Evolutionary conservation across 768 basidiomycete species (phyloP).

Genomic region (Plicaturopsis crispa): DNA sequence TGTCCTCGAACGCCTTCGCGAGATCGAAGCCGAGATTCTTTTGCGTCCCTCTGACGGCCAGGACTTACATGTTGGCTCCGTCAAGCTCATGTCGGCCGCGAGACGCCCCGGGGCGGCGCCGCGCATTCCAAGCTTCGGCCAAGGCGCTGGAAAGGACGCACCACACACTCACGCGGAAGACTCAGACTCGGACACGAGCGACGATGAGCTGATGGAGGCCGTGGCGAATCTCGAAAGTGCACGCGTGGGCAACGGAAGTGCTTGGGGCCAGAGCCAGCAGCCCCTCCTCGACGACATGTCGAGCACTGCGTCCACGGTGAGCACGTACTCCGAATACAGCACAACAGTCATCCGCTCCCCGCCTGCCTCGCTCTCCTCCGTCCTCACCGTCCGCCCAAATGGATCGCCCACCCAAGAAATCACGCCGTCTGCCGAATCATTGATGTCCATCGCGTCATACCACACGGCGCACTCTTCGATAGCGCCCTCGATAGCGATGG

Average conservation of each 20-base stretch:
- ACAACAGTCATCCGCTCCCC: conserved; percentile 55
- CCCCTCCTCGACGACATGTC: conserved; percentile 46
- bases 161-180: conserved; percentile 26
- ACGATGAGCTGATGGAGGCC: conserved; percentile 59
- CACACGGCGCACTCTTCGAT: conserved; percentile 49
- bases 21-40: conserved; percentile 81
- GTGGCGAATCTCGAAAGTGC: conserved; percentile 46
- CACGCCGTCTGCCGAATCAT: conserved; percentile 26
- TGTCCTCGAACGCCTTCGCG: conserved; percentile 71
- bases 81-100: conserved; percentile 71
- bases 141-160: conserved; percentile 53
- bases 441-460: conserved; percentile 55
- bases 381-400: conserved; percentile 60
- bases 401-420: conserved; percentile 32
- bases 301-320: conserved; percentile 21
- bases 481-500: conserved; percentile 46
- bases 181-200: conserved; percentile 52
- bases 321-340: conserved; percentile 51
- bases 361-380: conserved; percentile 57
- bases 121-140: conserved; percentile 84
- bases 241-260: conserved; percentile 29
- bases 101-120: conserved; percentile 53
- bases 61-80: conserved; percentile 75
- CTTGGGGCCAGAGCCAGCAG: conserved; percentile 32
- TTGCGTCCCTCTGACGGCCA: conserved; percentile 54